These are phyloP conservation scores for Aspergillus sp. DNA, from an alignment of 2,329 filamentous ascomycete genomes.

Conservation along the genomic window DNA sequence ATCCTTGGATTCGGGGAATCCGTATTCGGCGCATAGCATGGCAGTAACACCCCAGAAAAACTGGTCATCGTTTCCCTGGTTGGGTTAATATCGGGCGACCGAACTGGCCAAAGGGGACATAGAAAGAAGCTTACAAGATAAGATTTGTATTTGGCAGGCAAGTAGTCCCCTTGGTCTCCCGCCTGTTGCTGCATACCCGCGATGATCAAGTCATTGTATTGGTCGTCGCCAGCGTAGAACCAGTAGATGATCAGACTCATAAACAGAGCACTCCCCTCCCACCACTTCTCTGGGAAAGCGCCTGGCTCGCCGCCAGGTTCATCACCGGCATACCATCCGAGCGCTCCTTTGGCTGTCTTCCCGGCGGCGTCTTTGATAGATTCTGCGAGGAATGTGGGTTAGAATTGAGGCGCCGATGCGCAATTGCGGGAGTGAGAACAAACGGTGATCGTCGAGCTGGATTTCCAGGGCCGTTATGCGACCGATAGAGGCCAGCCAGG, in stretches of 20 bases:
- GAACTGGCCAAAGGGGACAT: too few relatives aligned
- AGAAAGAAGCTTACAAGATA: constrained; percentile 6
- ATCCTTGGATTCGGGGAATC: constrained; percentile 43
- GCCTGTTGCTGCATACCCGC: constrained; percentile 41
- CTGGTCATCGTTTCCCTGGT: constrained; percentile 59
- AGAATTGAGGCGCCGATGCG: not conserved
- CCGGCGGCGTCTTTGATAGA: constrained; percentile 47
- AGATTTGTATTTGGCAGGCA: constrained; percentile 40
- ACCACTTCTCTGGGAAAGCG: constrained; percentile 71
- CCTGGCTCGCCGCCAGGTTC: constrained; percentile 52
- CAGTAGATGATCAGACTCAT: constrained; percentile 44
- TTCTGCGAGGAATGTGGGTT: constrained; percentile 23
- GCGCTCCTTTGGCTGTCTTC: constrained; percentile 49
- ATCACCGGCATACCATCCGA: constrained; percentile 55
- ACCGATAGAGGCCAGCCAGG: not conserved
- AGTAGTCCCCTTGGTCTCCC: constrained; percentile 38
- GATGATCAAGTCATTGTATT: constrained; percentile 38
- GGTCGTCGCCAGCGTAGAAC: constrained; percentile 43
- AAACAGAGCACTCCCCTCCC: constrained; percentile 64
- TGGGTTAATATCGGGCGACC: not conserved
- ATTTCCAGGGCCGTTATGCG: constrained; percentile 3
- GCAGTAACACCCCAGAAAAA: constrained; percentile 58
- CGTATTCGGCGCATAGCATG: constrained; percentile 55
- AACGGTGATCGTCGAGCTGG: constrained; percentile 3
- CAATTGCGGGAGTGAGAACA: not conserved